Conservation (phyloP, 78 protist species). For the Tieghemostelium lacteum region DNA sequence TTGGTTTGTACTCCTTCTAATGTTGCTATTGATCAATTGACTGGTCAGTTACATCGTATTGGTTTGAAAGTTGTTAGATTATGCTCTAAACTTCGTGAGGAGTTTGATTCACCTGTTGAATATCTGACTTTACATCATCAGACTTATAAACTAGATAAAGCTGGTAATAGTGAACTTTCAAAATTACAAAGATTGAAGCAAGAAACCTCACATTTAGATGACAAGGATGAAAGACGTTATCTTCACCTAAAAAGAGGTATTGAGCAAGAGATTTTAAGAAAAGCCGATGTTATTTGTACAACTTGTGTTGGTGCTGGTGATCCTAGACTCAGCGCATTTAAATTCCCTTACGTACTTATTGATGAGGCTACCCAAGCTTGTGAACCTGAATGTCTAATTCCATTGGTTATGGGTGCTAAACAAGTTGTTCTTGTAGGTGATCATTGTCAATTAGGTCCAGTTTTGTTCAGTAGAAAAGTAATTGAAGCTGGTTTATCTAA, state of each 20-base stretch:
- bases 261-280: conserved; percentile 93
- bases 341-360: conserved; percentile 95
- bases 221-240: conserved; percentile 85
- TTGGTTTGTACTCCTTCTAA: conserved; percentile 99
- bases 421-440: conserved; percentile 97
- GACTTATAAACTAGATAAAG: conserved; percentile 81
- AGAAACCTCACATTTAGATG: conserved; percentile 82
- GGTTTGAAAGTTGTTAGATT: conserved; percentile 98
- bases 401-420: conserved; percentile 96
- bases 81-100: conserved; percentile 97
- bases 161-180: conserved; percentile 83
- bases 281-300: conserved; percentile 98
- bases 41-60: conserved; percentile 96
- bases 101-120: conserved; percentile 92
- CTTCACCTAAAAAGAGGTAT: conserved; percentile 19
- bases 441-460: conserved; percentile 96
- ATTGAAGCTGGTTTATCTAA: conserved; percentile 96
- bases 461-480: conserved; percentile 98
- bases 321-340: conserved; percentile 90
- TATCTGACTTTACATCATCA: conserved; percentile 97
- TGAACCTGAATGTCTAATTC: conserved; percentile 99
- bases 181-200: conserved; percentile 93
- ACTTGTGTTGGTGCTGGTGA: conserved; percentile 99
- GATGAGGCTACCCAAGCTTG: conserved; percentile 99
- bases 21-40: conserved; percentile 99